Percentiles rank a stretch among this genome's conserved stretches.
These are phyloP conservation scores for Aphanoascus verrucosus DNA, from an alignment of 2,329 filamentous ascomycete species.

Conservation along the genomic window DNA sequence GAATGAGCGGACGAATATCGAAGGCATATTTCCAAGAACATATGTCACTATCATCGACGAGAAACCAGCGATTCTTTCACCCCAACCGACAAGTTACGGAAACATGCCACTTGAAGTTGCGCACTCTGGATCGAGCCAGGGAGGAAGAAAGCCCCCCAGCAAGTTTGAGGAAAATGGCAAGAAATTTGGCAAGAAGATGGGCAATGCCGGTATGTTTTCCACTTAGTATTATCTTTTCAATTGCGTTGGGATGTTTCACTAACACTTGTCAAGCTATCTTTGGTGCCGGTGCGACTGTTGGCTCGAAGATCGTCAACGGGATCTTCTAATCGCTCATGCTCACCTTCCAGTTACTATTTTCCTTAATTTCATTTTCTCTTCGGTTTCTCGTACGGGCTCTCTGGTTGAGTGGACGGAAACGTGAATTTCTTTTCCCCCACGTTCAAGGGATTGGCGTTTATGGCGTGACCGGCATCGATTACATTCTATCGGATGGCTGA, in stretches of 20 bases:
- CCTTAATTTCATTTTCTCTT: background rate
- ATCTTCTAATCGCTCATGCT: constrained; percentile 56
- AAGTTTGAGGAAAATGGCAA: constrained; percentile 70
- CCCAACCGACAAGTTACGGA: constrained; percentile 36
- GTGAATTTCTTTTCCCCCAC: background rate
- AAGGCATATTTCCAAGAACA: constrained; percentile 90
- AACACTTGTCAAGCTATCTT: constrained; percentile 59
- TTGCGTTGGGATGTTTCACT: constrained; percentile 3
- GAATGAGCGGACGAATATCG: constrained; percentile 68
- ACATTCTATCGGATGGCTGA: constrained; percentile 3
- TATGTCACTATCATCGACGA: constrained; percentile 68
- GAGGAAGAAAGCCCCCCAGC: constrained; percentile 37
- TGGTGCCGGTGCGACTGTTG: constrained; percentile 83
- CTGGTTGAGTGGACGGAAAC: background rate
- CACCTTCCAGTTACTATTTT: background rate
- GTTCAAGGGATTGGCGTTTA: background rate
- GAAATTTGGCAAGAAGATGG: constrained; percentile 94
- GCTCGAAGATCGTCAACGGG: constrained; percentile 78
- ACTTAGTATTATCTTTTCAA: background rate
- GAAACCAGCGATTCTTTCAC: constrained; percentile 38
- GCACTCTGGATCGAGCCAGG: constrained; percentile 39
- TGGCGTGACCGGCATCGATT: background rate
- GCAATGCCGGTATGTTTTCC: constrained; percentile 47
- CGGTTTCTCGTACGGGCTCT: background rate
- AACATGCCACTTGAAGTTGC: constrained; percentile 68